These are phyloP conservation scores for Paramecium biaurelia DNA, from an alignment of 73 alveolate genomes.

Conservation along the genomic window DNA sequence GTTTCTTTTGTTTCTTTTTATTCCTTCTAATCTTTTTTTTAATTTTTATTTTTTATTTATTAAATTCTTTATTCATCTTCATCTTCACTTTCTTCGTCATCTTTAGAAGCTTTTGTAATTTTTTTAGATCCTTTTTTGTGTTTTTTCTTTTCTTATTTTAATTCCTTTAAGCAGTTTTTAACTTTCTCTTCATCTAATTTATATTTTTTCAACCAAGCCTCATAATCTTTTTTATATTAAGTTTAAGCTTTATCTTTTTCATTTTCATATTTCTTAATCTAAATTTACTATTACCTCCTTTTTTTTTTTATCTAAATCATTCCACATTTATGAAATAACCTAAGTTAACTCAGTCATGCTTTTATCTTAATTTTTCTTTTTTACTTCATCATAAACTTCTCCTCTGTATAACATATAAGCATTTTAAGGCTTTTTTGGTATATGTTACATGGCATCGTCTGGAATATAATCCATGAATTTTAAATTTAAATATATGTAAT, in stretches of 20 bases:
- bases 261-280: neutral
- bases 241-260: neutral
- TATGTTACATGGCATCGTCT: neutral
- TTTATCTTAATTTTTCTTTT: slow-evolving; percentile 20
- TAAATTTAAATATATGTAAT: neutral
- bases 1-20: neutral
- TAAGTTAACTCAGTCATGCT: slow-evolving; percentile 25
- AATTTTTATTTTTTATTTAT: neutral
- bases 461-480: neutral
- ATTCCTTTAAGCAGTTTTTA: neutral
- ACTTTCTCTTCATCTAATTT: slow-evolving; percentile 15
- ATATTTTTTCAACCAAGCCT: slow-evolving; percentile 14
- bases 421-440: slow-evolving; percentile 2
- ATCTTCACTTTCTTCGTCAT: neutral
- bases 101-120: neutral
- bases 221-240: neutral
- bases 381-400: neutral
- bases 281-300: neutral
- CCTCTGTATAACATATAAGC: neutral
- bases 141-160: neutral
- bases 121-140: neutral
- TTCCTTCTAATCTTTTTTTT: neutral
- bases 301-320: slow-evolving; percentile 13
- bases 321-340: slow-evolving; percentile 28
- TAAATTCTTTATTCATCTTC: slow-evolving; percentile 3